Percentiles rank a stretch among this genome's conserved stretches.
Evolutionary conservation across 257 asterid genomes (phyloP).

Genomic region (Galeopsis tetrahit): DNA sequence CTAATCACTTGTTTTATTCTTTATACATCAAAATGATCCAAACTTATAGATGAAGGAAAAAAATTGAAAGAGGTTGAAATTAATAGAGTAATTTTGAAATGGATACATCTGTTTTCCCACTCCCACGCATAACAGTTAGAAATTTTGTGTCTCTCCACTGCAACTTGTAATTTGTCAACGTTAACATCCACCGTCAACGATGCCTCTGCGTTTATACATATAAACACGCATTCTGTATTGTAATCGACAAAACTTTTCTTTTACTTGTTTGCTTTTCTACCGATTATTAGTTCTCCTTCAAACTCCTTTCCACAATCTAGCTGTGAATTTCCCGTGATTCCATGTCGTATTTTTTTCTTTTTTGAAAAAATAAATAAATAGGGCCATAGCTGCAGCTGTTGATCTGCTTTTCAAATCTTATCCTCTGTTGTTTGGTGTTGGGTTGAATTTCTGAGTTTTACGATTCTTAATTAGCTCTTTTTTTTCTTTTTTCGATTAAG

Average conservation of each 20-base stretch:
- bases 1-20: too few species aligned
- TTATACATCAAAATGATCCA: too few species aligned
- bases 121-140: too few species aligned
- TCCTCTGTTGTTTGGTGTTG: not conserved
- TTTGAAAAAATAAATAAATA: constrained; percentile 18
- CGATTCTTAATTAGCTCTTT: constrained; percentile 15
- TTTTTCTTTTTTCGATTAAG: constrained; percentile 10
- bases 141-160: too few species aligned
- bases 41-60: too few species aligned
- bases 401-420: not conserved
- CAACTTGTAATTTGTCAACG: constrained; percentile 40
- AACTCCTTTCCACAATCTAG: not conserved
- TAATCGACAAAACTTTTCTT: not conserved
- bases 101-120: too few species aligned
- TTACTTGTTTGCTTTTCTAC: not conserved
- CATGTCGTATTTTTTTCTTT: not conserved
- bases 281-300: not conserved
- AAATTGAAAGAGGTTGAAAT: too few species aligned
- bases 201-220: not conserved
- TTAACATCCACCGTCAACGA: constrained; percentile 18
- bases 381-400: constrained; percentile 5
- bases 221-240: not conserved
- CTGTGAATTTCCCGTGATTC: constrained; percentile 27
- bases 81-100: too few species aligned
- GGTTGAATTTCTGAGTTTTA: not conserved